Base-by-base conservation (phyloP, 768 basidiomycete species). In the Trametes villosa region DNA sequence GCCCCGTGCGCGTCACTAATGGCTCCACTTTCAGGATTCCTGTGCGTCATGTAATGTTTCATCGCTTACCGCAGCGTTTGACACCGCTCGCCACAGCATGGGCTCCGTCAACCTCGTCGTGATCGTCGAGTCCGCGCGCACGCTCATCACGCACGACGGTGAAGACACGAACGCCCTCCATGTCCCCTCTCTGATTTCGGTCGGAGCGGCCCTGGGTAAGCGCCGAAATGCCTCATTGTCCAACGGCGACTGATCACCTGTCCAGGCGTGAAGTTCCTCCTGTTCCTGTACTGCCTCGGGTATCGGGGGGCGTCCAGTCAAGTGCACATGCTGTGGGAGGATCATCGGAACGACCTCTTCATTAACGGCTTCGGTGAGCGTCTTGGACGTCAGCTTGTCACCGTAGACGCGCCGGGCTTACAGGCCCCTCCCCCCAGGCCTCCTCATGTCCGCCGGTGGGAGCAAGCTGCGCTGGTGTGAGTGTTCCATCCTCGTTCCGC, bases 311-410 rank as follows among this genome's bases (percentile, higher is more conserved):
- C 84, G 64, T 94, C 91, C 7, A 95, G 92, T 67, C 97, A 99
- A 75, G 96, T 99, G 2, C 84, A 85, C 46, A 86, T 97, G n/a
- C 82, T 97, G 29, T 98, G 94, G 94, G 92, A 97, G 73, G 96
- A 98, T 70, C 96, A 98, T 65, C 81, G 96, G 65, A 98, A 95
- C 68, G 96, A 96, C 68, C 71, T 94, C n/a, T 91, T 86, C 71
- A 86, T 94, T 71, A 94, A 94, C 68, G 77, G 82, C 26, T 89
- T 91, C 62, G 88, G 89, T 88, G 62, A 33, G 80, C 56, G 3
- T 29, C 17, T 29, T 46, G 45, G 24, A 38, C 46, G 18, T 24
- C 17, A 22, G 36, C 45, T 29, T 53, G 30, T 64, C 22, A 36
- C 45, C 47, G n/a, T 29, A 33, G 59, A 18, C 31, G 36, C 33